These are phyloP conservation scores for Centella asiatica DNA, from an alignment of 129 eudicot genomes.

Conservation along the genomic window DNA sequence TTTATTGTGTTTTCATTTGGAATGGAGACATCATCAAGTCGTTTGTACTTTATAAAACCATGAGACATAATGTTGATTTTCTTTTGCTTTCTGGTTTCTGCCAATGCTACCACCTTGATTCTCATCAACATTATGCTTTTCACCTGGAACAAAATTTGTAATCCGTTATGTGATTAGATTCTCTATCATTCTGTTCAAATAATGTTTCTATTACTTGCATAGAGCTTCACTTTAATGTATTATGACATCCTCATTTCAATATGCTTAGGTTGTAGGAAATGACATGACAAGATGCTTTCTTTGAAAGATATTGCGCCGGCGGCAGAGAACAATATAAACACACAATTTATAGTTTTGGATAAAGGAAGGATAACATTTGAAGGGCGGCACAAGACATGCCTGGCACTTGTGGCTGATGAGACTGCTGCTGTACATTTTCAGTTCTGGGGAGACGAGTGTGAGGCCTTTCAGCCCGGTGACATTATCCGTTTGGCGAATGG, in stretches of 20 bases:
- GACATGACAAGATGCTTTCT: constrained; percentile 15
- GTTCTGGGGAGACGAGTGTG: constrained; percentile 79
- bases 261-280: background rate
- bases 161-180: too few species aligned
- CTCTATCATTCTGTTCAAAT: background rate
- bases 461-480: constrained; percentile 64
- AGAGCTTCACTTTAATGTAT: background rate
- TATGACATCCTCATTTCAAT: background rate
- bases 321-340: constrained; percentile 57
- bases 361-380: constrained; percentile 47
- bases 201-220: background rate
- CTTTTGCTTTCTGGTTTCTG: too few species aligned
- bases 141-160: too few species aligned
- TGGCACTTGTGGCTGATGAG: constrained; percentile 69
- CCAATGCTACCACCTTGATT: too few species aligned
- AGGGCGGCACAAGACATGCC: constrained; percentile 44
- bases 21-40: too few species aligned
- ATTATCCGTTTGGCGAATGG: constrained; percentile 45
- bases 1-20: too few species aligned
- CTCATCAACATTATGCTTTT: too few species aligned
- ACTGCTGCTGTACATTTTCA: constrained; percentile 88
- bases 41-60: too few species aligned
- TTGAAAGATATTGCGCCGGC: constrained; percentile 58
- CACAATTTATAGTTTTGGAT: constrained; percentile 49
- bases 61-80: too few species aligned